Evolutionary conservation across 2,329 filamentous ascomycete species (phyloP).

Genomic region (Dryadomyces quercus-mongolicae): DNA sequence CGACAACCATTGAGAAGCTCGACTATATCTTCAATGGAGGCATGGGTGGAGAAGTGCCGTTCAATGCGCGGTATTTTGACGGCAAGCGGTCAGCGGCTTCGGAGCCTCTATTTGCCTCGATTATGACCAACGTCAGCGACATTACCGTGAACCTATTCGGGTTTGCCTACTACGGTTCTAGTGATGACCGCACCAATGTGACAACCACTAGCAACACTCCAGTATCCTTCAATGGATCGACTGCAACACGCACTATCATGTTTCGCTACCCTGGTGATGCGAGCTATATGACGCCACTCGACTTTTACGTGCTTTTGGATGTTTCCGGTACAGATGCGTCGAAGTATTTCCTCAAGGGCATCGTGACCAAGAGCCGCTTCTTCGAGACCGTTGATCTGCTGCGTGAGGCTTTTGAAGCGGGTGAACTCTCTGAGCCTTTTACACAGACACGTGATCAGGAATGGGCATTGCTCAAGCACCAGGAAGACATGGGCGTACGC

Average conservation of each 20-base stretch:
- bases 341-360: slow-evolving; percentile 27
- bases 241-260: slow-evolving; percentile 24
- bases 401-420: slow-evolving; percentile 24
- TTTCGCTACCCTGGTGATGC: slow-evolving; percentile 28
- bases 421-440: slow-evolving; percentile 18
- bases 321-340: slow-evolving; percentile 29
- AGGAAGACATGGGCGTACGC: slow-evolving; percentile 15
- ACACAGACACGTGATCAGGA: slow-evolving; percentile 19
- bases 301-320: slow-evolving; percentile 32
- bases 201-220: slow-evolving; percentile 22
- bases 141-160: slow-evolving; percentile 28
- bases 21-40: slow-evolving; percentile 32
- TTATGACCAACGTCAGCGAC: slow-evolving; percentile 22
- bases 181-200: slow-evolving; percentile 19
- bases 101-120: slow-evolving; percentile 22
- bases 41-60: slow-evolving; percentile 22
- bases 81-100: slow-evolving; percentile 18
- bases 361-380: slow-evolving; percentile 28
- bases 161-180: slow-evolving; percentile 19
- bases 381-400: slow-evolving; percentile 22
- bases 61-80: slow-evolving; percentile 22
- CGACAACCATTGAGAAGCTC: slow-evolving; percentile 25
- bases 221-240: slow-evolving; percentile 24
- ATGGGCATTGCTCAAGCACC: slow-evolving; percentile 22
- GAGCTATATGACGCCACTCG: slow-evolving; percentile 28